Conservation (phyloP, 176 grass and related monocot species). For the Aegilops sharonensis region DNA sequence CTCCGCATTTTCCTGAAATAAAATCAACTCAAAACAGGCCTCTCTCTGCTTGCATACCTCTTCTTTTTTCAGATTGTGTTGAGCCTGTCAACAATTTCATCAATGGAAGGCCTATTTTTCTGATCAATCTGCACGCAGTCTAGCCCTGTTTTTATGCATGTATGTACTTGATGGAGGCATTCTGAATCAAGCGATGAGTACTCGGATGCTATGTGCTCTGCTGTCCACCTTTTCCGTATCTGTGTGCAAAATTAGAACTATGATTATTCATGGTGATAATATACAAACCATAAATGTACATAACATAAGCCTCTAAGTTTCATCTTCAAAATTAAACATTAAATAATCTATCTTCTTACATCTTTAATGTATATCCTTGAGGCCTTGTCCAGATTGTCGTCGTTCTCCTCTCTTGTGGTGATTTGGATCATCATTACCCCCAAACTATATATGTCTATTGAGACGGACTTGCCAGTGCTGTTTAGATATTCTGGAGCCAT, state of each 20-base stretch:
- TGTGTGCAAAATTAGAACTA: background rate
- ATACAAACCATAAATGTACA: background rate
- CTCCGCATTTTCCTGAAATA: too few relatives aligned
- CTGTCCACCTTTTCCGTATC: conserved; percentile 12
- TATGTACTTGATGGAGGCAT: background rate
- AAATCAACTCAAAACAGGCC: too few relatives aligned
- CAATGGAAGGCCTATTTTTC: background rate
- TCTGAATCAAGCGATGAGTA: background rate
- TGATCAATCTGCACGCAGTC: background rate
- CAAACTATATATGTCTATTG: background rate
- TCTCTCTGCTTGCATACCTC: too few relatives aligned
- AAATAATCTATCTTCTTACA: background rate
- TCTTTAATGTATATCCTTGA: background rate
- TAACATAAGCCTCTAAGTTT: background rate
- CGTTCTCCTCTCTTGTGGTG: background rate
- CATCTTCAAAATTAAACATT: background rate
- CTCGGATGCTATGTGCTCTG: background rate
- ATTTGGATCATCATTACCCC: background rate
- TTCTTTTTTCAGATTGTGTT: background rate
- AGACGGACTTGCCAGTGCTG: rapidly evolving
- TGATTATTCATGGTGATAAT: background rate
- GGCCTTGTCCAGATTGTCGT: background rate
- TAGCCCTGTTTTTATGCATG: background rate
- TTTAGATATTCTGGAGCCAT: background rate
- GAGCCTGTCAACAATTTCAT: background rate